Evolutionary conservation across 2,329 filamentous ascomycete species (phyloP), one percentile per base, ranked within the genome.

Genomic region (Ilyonectria mors-panacis): DNA sequence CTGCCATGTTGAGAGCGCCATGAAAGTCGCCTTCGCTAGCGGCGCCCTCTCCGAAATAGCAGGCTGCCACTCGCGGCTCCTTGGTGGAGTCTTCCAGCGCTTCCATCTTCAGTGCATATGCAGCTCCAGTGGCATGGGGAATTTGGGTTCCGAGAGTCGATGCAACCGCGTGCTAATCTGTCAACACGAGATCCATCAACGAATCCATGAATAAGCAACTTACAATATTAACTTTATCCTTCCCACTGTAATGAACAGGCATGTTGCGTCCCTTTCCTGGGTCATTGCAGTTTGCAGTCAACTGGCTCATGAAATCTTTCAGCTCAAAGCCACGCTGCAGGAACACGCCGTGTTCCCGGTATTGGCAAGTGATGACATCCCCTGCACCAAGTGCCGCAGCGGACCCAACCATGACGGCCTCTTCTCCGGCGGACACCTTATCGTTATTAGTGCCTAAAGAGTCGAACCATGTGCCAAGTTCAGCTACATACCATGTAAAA

Each of bases 291-390:
- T 96, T 97, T 19, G 94, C 89, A 81, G 97, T 97, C 6, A 97
- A 82, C 78, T 98, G 94, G 77, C 88, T 92, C 94, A 97, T 97
- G 76, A 97, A 97, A 69, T 97, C 90, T 50, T 90, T 88, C 58
- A 95, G 84, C 0, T 88, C 92, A 78, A 94, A 97, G 6, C 94
- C 94, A n/a, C 94, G 89, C 78, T 97, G 92, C 69, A 92, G 87
- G 77, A 96, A 94, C 4, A 97, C 93, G 1, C 94, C 95, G 26
- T 94, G 89, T 80, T 97, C 94, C 67, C 94, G 88, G 78, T 98
- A 98, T 78, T 98, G 94, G 64, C 91, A 92, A 77, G 96, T 97
- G 37, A 97, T 87, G 3, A 97, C 92, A 78, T 98, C 95, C 55
- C 89, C 86, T 19, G 88, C 88, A 10, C 87, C 84, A 59, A 98